These are phyloP conservation scores for Prinsepia uniflora DNA, from an alignment of 306 rosid species.

Conservation along the genomic window DNA sequence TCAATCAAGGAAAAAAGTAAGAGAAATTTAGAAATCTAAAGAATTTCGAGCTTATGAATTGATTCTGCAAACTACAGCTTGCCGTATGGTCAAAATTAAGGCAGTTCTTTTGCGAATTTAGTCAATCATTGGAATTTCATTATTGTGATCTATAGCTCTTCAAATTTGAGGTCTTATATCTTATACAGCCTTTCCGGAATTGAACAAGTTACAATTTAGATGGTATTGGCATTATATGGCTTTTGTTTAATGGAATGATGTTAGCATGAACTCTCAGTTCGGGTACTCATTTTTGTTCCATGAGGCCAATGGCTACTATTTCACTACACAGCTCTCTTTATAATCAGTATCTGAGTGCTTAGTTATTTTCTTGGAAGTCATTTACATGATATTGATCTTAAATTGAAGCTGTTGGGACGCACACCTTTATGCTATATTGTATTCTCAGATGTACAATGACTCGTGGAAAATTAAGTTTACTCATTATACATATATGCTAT, in stretches of 20 bases:
- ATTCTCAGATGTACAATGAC: not conserved
- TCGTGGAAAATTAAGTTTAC: not conserved
- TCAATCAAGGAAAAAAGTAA: not conserved
- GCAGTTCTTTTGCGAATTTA: not conserved
- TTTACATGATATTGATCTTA: not conserved
- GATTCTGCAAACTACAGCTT: too few species aligned
- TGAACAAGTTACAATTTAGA: not conserved
- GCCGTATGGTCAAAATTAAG: too few species aligned
- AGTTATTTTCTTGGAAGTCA: not conserved
- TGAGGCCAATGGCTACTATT: not conserved
- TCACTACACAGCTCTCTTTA: not conserved
- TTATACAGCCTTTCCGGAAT: not conserved
- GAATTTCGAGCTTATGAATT: not conserved
- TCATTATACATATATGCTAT: not conserved
- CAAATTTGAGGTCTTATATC: not conserved
- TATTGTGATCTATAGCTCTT: not conserved
- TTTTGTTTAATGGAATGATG: not conserved
- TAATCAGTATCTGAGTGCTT: not conserved
- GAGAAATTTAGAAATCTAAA: slow-evolving; percentile 5
- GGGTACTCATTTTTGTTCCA: not conserved
- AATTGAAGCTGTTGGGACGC: not conserved
- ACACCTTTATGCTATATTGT: not conserved
- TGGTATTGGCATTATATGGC: not conserved
- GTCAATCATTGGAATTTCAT: not conserved
- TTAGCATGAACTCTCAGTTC: not conserved